Conservation (phyloP, 164 flowering plant genomes). For the Cinnamomum chago region DNA sequence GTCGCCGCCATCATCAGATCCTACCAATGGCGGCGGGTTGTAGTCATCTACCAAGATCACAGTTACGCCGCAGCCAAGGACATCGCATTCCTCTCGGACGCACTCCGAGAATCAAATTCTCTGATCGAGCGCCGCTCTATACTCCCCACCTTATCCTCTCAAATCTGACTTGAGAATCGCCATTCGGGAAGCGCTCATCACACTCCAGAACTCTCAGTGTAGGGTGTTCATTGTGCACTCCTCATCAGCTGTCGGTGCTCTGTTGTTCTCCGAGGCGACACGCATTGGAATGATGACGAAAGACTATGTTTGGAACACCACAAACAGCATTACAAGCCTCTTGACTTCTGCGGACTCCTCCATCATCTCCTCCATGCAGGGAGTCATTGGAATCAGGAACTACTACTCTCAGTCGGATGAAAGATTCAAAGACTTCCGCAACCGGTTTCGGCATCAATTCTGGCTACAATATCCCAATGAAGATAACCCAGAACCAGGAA, state of each 20-base stretch:
- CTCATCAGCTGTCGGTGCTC: background rate
- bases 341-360: conserved; percentile 14
- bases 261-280: conserved; percentile 6
- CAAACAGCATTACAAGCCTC: conserved; percentile 21
- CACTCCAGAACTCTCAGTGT: background rate
- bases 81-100: conserved; percentile 6
- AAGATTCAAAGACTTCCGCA: conserved; percentile 2
- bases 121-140: conserved; percentile 1
- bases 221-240: conserved; percentile 14
- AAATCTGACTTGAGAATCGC: background rate
- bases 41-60: conserved; percentile 33
- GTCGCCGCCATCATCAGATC: conserved; percentile 31
- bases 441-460: conserved; percentile 9
- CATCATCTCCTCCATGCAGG: conserved; percentile 21
- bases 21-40: conserved; percentile 24
- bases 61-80: conserved; percentile 6
- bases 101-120: background rate
- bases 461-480: conserved; percentile 17
- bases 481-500: conserved; percentile 19
- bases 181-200: background rate
- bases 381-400: conserved; percentile 18
- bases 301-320: conserved; percentile 40
- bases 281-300: conserved; percentile 20
- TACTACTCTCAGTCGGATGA: background rate
- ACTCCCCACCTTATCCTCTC: conserved; percentile 1